Percentiles rank a stretch among this genome's conserved stretches.
phyloP scores from a whole-genome alignment of 2,329 filamentous ascomycete genomes.

The Purpureocillium lavendulum region DNA sequence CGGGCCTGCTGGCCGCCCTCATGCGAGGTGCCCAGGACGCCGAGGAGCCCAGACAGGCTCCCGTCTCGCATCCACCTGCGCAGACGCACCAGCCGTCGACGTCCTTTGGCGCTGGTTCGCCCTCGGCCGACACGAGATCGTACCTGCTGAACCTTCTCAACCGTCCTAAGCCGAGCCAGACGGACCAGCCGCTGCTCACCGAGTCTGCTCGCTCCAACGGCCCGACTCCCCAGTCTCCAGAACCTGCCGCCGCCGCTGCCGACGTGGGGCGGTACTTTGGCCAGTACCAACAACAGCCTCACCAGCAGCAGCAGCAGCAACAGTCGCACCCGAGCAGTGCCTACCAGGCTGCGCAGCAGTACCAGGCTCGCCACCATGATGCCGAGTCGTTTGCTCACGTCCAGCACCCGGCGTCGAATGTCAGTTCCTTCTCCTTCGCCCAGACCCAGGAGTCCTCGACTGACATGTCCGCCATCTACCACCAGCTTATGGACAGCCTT shows the following conservation, averaged over 20 bases:
- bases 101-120: slow-evolving; percentile 29
- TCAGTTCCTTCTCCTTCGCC: slow-evolving; percentile 16
- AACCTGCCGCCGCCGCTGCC: slow-evolving; percentile 16
- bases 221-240: slow-evolving; percentile 36
- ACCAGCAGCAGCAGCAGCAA: slow-evolving; percentile 14
- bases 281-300: slow-evolving; percentile 18
- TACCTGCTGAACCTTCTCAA: slow-evolving; percentile 82
- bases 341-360: slow-evolving; percentile 1
- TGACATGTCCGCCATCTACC: slow-evolving; percentile 26
- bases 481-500: slow-evolving; percentile 28
- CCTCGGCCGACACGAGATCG: slow-evolving; percentile 66
- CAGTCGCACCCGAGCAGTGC: slow-evolving; percentile 11
- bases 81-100: slow-evolving; percentile 10
- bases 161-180: slow-evolving; percentile 60
- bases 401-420: slow-evolving; percentile 13
- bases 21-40: slow-evolving; percentile 48
- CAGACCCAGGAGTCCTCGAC: slow-evolving; percentile 27
- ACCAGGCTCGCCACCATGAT: background rate
- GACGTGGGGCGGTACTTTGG: slow-evolving; percentile 19
- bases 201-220: slow-evolving; percentile 34
- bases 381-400: slow-evolving; percentile 16
- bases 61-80: slow-evolving; percentile 11
- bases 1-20: slow-evolving; percentile 49
- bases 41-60: slow-evolving; percentile 26
- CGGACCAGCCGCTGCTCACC: slow-evolving; percentile 34